Evolutionary conservation across 768 basidiomycete species (phyloP), one percentile per base, ranked within the genome.

Genomic region (Leccinum truebloodii): DNA sequence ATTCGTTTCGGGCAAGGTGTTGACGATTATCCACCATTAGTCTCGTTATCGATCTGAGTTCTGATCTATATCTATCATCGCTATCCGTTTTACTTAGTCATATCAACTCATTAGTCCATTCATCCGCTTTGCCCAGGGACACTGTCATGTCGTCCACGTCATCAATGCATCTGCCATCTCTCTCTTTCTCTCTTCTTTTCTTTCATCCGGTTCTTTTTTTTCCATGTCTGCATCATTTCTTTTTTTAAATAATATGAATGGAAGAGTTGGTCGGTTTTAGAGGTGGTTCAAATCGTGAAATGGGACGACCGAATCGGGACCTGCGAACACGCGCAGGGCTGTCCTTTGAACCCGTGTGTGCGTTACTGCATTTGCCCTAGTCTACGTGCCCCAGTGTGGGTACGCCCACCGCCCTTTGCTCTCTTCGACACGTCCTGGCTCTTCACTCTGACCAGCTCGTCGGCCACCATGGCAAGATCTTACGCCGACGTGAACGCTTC

Each of bases 401-500:
- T 44, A 61, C 59, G 28, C 53, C 60, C 65, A 60, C 46, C 59
- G 55, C 67, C 64, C 64, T 57, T 59, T 53, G 30, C 59, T 54
- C 51, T 48, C 51, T 48, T 52, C 18, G 55, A 66, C 68, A 63
- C 59, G 63, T 48, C 55, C 56, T 60, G 59, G 65, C 62, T 54
- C 55, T 65, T 58, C 62, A 65, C 69, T 24, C 61, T 54, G 56
- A 58, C 48, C 56, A 55, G 52, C 50, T 41, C 54, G 54, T 65
- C 52, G 51, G 35, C n/a, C 44, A 44, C 62, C 62, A 81, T 83
- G 80, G 78, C 82, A 61, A 77, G 79, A 64, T 73, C 85, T 37
- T 85, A 87, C 61, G 72, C 83, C 35, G 75, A 84, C 71, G 86
- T 83, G 50, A 87, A 87, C 68, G 80, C 81, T 61, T 77, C 78